Base-by-base conservation (phyloP, 2,329 filamentous ascomycete species). In the Pyrenochaeta sp. region DNA sequence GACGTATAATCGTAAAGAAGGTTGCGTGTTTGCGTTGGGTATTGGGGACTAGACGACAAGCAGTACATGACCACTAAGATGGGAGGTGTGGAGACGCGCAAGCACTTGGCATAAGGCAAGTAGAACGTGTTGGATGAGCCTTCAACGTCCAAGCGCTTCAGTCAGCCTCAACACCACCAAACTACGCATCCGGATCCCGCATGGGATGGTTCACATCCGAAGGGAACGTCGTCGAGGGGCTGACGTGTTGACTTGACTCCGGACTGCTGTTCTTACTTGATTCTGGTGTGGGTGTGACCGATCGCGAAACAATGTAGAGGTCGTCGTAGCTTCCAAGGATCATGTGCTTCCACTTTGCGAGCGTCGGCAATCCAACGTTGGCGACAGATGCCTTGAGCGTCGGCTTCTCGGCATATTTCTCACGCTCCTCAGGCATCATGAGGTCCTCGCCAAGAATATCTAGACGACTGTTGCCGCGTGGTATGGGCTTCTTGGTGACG, bases 221-320 rank as follows among this genome's bases (percentile, higher is more conserved):
- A 11, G 72, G 72, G 48, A 75, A 72, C 35, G 72, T 76, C 9
- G 54, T 61, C 10, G 67, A 56, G 11, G 74, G 74, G 32, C 67
- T 75, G 49, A 75, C 70, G 45, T 75, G 71, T 64, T 75, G 71
- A 33, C 71, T 75, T 17, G 63, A 69, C 55, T 75, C 71, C 1
- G 73, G 73, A n/a, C 72, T 75, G 51, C 56, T 74, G 54, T 75
- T 71, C 29, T 76, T 74, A 35, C 74, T 77, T 33, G 63, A 75
- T 21, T 66, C 60, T 4, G 73, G 72, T 29, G 68, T 67, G 23
- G 64, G 64, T 14, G 68, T 68, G 43, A 68, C 67, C 36, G 79
- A 76, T 15, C 77, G 73, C 43, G 75, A 79, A 15, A 82, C 77
- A 54, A 82, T 81, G 65, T 79, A 82, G n/a, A 82, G 72, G 31